Percentiles rank a stretch among this genome's conserved stretches.
These are phyloP conservation scores for Pleurotus tuoliensis DNA, from an alignment of 768 basidiomycete species.

Conservation along the genomic window DNA sequence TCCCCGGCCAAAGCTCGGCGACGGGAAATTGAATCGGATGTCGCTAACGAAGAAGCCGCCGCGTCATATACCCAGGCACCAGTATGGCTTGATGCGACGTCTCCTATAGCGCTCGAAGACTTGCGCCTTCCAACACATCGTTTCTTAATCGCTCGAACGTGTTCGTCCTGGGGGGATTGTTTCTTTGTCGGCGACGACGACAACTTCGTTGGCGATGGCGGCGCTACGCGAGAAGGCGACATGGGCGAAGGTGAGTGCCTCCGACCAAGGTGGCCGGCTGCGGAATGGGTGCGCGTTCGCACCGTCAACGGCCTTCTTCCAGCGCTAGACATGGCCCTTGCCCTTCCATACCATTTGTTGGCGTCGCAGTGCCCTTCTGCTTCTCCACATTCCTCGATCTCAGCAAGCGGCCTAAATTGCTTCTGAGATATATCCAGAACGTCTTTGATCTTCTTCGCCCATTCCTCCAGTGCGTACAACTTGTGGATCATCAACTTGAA, in stretches of 20 bases:
- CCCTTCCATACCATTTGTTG: slow-evolving; percentile 15
- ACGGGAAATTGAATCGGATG: slow-evolving; percentile 9
- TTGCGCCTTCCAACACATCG: slow-evolving; percentile 51
- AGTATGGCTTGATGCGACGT: slow-evolving; percentile 21
- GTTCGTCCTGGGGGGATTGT: slow-evolving; percentile 11
- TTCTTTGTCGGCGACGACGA: slow-evolving; percentile 9
- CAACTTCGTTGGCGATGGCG: not conserved
- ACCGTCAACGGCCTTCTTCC: slow-evolving; percentile 15
- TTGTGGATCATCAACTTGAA: slow-evolving; percentile 69
- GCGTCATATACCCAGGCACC: slow-evolving; percentile 48
- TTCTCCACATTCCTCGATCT: slow-evolving; percentile 23
- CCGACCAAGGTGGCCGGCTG: slow-evolving; percentile 16
- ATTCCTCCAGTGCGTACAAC: slow-evolving; percentile 58
- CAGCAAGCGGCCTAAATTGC: slow-evolving; percentile 51
- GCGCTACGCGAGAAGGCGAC: not conserved
- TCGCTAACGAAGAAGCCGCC: slow-evolving; percentile 41
- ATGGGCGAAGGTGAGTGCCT: slow-evolving; percentile 5
- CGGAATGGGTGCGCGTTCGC: slow-evolving; percentile 33
- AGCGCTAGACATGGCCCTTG: slow-evolving; percentile 23
- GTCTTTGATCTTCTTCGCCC: slow-evolving; percentile 51
- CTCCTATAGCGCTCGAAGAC: slow-evolving; percentile 25
- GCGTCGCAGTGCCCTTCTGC: slow-evolving; percentile 7
- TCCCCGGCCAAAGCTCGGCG: slow-evolving; percentile 9
- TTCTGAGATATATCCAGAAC: slow-evolving; percentile 49
- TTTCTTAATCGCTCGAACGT: slow-evolving; percentile 46